These are phyloP conservation scores for Phytophthora kernoviae DNA, from an alignment of 352 stramenopile genomes.

Conservation along the genomic window DNA sequence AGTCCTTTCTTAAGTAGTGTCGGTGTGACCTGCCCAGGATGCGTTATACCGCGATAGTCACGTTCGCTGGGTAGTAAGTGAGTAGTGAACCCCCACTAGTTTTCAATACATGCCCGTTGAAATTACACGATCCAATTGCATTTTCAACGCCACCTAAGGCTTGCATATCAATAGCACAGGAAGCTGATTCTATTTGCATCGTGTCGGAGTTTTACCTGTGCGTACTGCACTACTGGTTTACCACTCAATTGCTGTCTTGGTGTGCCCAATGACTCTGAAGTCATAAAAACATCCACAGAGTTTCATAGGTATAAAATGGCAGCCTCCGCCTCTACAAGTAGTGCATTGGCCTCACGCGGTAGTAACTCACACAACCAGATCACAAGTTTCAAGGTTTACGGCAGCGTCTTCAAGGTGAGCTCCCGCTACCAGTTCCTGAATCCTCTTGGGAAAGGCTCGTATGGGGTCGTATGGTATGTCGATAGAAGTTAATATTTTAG, in stretches of 20 bases:
- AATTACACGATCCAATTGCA: too few species aligned
- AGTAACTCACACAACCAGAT: constrained; percentile 8
- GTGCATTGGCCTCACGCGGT: constrained; percentile 4
- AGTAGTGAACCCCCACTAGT: too few species aligned
- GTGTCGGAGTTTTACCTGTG: not conserved
- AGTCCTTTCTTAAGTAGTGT: too few species aligned
- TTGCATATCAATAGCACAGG: not conserved
- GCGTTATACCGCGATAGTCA: too few species aligned
- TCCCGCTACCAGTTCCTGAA: constrained; percentile 89
- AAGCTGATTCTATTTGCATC: constrained; percentile 1
- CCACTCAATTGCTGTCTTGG: not conserved
- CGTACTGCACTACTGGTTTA: not conserved
- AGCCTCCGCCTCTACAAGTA: constrained; percentile 18
- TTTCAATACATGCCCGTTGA: too few species aligned
- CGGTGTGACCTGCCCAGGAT: too few species aligned
- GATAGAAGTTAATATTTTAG: too few species aligned
- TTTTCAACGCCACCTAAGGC: too few species aligned
- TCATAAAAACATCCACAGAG: not conserved
- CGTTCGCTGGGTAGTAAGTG: too few species aligned
- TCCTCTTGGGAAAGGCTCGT: constrained; percentile 90
- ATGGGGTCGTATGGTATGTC: constrained; percentile 88
- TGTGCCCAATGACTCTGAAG: not conserved
- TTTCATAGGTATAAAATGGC: constrained; percentile 28
- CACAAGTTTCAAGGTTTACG: constrained; percentile 77
- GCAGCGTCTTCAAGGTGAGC: constrained; percentile 82